A percentile compares a stretch with the other conserved stretches of the same genome.
Evolutionary conservation across 192 early-diverging fungal genomes (phyloP).

Genomic region (Entomortierella beljakovae): DNA sequence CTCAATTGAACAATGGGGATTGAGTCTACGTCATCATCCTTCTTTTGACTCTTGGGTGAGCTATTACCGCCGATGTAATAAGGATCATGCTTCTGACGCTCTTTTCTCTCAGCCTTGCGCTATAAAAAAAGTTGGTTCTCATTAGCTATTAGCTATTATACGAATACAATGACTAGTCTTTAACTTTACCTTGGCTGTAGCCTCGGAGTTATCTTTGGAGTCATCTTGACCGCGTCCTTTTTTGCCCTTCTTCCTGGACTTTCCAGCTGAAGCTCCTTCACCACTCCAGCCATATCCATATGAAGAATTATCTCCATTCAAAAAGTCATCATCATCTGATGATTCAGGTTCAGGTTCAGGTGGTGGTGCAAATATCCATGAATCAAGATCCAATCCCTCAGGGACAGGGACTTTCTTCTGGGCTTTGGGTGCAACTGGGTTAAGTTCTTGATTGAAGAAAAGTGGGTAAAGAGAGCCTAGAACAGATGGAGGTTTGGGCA

Average conservation of each 20-base stretch:
- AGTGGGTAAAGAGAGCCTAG: constrained; percentile 69
- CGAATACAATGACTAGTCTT: neutral
- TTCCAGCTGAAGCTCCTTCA: constrained; percentile 39
- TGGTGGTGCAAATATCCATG: constrained; percentile 81
- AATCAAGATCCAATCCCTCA: constrained; percentile 86
- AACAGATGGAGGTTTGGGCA: constrained; percentile 58
- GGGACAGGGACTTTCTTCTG: constrained; percentile 92
- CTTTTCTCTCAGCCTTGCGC: constrained; percentile 62
- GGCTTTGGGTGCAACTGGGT: constrained; percentile 90
- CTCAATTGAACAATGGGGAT: constrained; percentile 85
- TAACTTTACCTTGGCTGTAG: constrained; percentile 55
- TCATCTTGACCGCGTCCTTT: constrained; percentile 41
- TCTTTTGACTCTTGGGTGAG: constrained; percentile 48
- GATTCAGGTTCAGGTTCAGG: constrained; percentile 68
- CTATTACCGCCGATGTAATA: constrained; percentile 72
- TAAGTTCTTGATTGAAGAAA: constrained; percentile 87
- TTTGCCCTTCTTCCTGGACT: constrained; percentile 46
- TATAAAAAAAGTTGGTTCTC: constrained; percentile 3
- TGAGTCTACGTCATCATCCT: constrained; percentile 79
- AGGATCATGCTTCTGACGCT: constrained; percentile 67
- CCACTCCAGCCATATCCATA: constrained; percentile 52
- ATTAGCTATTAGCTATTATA: neutral
- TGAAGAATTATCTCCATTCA: constrained; percentile 37
- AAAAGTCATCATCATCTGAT: constrained; percentile 51
- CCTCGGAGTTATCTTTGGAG: constrained; percentile 60